A percentile compares a stretch with the other conserved stretches of the same genome.
phyloP scores from a whole-genome alignment of 306 rosid genomes.

The Prunus davidiana region DNA sequence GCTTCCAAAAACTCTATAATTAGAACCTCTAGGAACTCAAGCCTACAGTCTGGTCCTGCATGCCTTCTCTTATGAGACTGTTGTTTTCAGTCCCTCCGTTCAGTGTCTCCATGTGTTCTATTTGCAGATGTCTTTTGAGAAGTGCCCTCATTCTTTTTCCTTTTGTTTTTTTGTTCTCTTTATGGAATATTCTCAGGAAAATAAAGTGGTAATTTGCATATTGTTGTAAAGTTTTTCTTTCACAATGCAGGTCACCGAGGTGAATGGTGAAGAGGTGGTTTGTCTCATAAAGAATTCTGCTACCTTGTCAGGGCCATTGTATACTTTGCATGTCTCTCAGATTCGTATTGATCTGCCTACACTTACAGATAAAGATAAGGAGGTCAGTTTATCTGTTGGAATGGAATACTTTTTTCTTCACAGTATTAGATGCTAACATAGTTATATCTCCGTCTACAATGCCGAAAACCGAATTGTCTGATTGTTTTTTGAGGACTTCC shows the following conservation, averaged over 20 bases:
- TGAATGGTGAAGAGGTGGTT: constrained; percentile 47
- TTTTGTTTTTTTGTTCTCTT: not conserved
- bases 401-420: not conserved
- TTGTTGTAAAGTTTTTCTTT: not conserved
- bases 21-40: not conserved
- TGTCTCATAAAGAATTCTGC: constrained; percentile 51
- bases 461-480: not conserved
- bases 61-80: not conserved
- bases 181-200: not conserved
- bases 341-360: constrained; percentile 53
- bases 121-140: not conserved
- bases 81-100: not conserved
- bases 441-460: not conserved
- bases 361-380: constrained; percentile 47
- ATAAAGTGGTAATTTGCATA: not conserved
- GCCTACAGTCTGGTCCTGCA: not conserved
- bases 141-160: not conserved
- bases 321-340: constrained; percentile 50
- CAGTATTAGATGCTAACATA: not conserved
- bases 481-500: not conserved
- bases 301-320: constrained; percentile 43
- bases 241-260: constrained; percentile 42
- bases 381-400: constrained; percentile 27
- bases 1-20: not conserved
- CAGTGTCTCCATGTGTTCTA: no score